phyloP scores from a whole-genome alignment of 140 eudicot genomes.

The Senecio squalidus region DNA sequence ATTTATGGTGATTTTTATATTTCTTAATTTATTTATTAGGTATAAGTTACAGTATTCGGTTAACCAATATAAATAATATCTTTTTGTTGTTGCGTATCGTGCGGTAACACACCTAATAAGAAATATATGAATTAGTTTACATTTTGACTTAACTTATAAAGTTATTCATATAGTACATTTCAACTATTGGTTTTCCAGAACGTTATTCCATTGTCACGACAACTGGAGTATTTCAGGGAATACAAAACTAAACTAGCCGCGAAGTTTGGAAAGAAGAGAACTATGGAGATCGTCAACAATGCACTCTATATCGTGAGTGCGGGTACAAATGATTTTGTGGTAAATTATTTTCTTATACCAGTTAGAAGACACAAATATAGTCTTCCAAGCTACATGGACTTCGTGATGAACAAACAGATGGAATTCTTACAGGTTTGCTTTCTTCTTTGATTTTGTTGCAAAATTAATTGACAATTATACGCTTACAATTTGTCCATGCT shows the following conservation, averaged over 20 bases:
- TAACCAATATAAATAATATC: no score
- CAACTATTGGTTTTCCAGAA: no score
- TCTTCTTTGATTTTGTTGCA: background rate
- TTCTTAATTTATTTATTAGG: no score
- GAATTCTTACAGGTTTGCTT: conserved; percentile 60
- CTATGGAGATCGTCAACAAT: conserved; percentile 37
- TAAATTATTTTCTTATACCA: conserved; percentile 60
- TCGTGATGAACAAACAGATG: conserved; percentile 37
- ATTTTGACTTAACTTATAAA: no score
- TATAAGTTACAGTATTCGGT: no score
- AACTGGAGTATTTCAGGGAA: conserved; percentile 60
- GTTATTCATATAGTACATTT: no score
- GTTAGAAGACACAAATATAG: conserved; percentile 49
- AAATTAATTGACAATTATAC: no score
- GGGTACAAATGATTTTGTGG: conserved; percentile 78
- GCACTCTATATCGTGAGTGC: conserved; percentile 61
- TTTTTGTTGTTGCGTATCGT: no score
- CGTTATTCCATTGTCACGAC: conserved; percentile 57
- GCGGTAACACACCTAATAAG: no score
- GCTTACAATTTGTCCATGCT: no score
- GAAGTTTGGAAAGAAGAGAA: conserved; percentile 34
- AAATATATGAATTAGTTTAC: no score
- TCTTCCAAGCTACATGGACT: conserved; percentile 47
- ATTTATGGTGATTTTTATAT: no score
- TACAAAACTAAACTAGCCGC: conserved; percentile 38